These are phyloP conservation scores for Kwoniella dejecticola DNA, from an alignment of 768 basidiomycete species.

Conservation along the genomic window DNA sequence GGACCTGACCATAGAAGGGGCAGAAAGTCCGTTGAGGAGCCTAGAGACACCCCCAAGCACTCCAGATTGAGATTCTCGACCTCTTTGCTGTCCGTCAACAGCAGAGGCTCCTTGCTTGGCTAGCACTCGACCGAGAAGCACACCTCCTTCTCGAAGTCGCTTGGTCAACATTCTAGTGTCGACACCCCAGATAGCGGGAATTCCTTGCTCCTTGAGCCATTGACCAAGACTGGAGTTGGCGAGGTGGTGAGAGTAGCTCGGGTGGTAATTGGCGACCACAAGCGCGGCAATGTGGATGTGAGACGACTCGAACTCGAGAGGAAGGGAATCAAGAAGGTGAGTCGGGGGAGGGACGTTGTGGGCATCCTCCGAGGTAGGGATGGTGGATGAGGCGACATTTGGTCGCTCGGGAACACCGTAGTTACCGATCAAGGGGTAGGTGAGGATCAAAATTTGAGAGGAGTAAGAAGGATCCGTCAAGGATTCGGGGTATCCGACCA, in stretches of 20 bases:
- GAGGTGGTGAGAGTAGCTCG: slow-evolving; percentile 85
- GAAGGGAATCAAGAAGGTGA: slow-evolving; percentile 55
- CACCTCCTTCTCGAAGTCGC: slow-evolving; percentile 90
- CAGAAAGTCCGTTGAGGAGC: slow-evolving; percentile 46
- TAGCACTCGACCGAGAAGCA: slow-evolving; percentile 82
- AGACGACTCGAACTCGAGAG: slow-evolving; percentile 83
- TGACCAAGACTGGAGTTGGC: slow-evolving; percentile 80
- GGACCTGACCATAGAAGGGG: slow-evolving; percentile 39
- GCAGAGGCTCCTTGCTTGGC: slow-evolving; percentile 62
- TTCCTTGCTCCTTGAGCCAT: slow-evolving; percentile 92
- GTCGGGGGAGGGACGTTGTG: slow-evolving; percentile 54
- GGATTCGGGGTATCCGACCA: slow-evolving; percentile 99
- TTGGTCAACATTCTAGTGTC: slow-evolving; percentile 97
- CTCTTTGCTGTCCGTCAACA: slow-evolving; percentile 37
- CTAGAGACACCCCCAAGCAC: slow-evolving; percentile 47
- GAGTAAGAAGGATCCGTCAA: slow-evolving; percentile 98
- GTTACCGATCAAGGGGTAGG: slow-evolving; percentile 95
- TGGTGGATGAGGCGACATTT: slow-evolving; percentile 26
- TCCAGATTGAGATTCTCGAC: slow-evolving; percentile 42
- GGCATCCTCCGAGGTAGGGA: slow-evolving; percentile 45
- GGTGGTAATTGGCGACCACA: slow-evolving; percentile 87
- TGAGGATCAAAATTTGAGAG: slow-evolving; percentile 94
- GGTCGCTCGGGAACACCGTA: slow-evolving; percentile 87
- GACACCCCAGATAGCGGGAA: slow-evolving; percentile 93
- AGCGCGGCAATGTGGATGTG: slow-evolving; percentile 91